Evolutionary conservation across 106 monocot species (phyloP), one percentile per base, ranked within the genome.

Genomic region (Narthecium ossifragum): DNA sequence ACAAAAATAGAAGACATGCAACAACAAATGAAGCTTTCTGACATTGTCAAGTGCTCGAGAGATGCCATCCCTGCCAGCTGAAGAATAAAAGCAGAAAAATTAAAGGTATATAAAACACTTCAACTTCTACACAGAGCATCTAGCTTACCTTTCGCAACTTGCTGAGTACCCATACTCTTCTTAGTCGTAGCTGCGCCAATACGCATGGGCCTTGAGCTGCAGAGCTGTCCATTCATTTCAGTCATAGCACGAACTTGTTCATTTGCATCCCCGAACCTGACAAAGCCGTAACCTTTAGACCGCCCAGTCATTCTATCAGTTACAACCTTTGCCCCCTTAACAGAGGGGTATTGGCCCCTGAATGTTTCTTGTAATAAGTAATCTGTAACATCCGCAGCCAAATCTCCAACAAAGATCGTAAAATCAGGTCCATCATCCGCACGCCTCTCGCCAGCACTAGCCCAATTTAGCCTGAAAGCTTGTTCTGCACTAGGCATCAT

Each of bases 261-360:
- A 73, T 72, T 89, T 26, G 66, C 72, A 80, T 94, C 93, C 31
- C 89, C 83, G 78, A 94, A 94, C 63, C 70, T 94, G 25, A 94
- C 93, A 85, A 94, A 94, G 25, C 93, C 93, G 71, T 94, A 94
- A 6, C 93, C 93, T 62, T 94, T 94, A 17, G 89, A 82, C 6
- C 80, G 74, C 52, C 82, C 82, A 15, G 93, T 94, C 17, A 65
- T 25, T 65, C 81, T 85, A 59, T 94, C 93, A 21, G 75, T 86
- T 6, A 94, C 89, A 68, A 94, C 75, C 65, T 93, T 93, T 11
- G 93, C 93, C 43, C 93, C 88, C 59, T 70, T 88, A 39, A 93
- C 82, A 26, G 93, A 89, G 6, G 85, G 52, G 53, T 89, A 94
- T 22, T 83, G 79, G 55, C 43, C 66, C 75, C 72, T 80, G 59